Evolutionary conservation across 2,329 filamentous ascomycete genomes (phyloP), one percentile per base, ranked within the genome.

Genomic region (Pseudogymnoascus sp.): DNA sequence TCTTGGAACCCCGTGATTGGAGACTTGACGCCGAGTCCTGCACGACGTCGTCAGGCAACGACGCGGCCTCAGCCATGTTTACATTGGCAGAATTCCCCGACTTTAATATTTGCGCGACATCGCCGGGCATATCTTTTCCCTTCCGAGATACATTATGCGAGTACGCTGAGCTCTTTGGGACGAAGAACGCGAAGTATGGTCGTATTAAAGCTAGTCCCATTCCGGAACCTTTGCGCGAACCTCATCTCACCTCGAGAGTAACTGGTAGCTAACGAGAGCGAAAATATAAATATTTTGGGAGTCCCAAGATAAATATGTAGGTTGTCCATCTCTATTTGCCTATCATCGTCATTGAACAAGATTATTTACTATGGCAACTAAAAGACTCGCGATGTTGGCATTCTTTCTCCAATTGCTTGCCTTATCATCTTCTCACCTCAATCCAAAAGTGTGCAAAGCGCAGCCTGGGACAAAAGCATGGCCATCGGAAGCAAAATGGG

Each of bases 401-500:
- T 55, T 18, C 45, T 33, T 55, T 55, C 45, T 55, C 14, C 45
- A 55, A 7, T 31, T 55, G n/a, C 45, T 55, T 55, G 45, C 45
- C 12, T 55, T 55, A 33, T 55, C 45, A 9, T 31, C 45, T 18
- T 33, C 45, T 33, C 45, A 52, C 12, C 40, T 23, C 25, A 43
- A 55, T 23, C 14, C 37, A n/a, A 25, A 25, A 16, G 18, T n/a
- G 64, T 83, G 81, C 72, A 83, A 82, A 69, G 74, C 79, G 1
- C 79, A 77, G 52, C 81, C 80, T 1, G 76, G 75, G 18, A 76
- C 77, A 12, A 23, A 69, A 6, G 69, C 69, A 55, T 85, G 82
- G 83, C 83, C 83, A 0, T 77, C 76, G 0, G 64, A 75, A 11
- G 67, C 72, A 0, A 71, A 71, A 11, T 85, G 82, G 82, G 63